Evolutionary conservation across 495 filamentous ascomycete genomes (phyloP).

Genomic region (Talaromyces proteolyticus): DNA sequence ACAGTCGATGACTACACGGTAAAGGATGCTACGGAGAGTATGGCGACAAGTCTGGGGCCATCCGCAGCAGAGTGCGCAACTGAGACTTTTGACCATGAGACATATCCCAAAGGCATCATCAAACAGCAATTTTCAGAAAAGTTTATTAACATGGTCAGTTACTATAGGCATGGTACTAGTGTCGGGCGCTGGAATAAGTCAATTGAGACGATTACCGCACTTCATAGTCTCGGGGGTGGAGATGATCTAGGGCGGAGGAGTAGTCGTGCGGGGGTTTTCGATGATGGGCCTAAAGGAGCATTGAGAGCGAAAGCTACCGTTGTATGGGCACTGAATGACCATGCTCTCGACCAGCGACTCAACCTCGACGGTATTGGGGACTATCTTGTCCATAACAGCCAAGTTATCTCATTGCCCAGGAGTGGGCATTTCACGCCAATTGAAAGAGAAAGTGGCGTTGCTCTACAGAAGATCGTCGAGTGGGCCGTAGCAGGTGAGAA

Average conservation of each 20-base stretch:
- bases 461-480: slow-evolving; percentile 24
- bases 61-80: slow-evolving; percentile 26
- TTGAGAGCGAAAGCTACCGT: slow-evolving; percentile 44
- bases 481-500: slow-evolving; percentile 33
- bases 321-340: slow-evolving; percentile 46
- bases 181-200: slow-evolving; percentile 39
- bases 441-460: slow-evolving; percentile 30
- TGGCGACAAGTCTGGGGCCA: slow-evolving; percentile 38
- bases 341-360: slow-evolving; percentile 28
- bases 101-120: slow-evolving; percentile 23
- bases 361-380: slow-evolving; percentile 38
- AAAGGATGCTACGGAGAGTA: slow-evolving; percentile 29
- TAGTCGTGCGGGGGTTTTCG: slow-evolving; percentile 37
- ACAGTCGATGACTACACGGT: slow-evolving; percentile 14
- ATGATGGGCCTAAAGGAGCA: slow-evolving; percentile 34
- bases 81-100: slow-evolving; percentile 22
- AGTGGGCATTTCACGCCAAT: slow-evolving; percentile 39
- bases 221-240: slow-evolving; percentile 32
- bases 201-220: slow-evolving; percentile 34
- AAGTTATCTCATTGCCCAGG: slow-evolving; percentile 31
- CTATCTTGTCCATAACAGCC: slow-evolving; percentile 30
- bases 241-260: slow-evolving; percentile 18
- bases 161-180: slow-evolving; percentile 42
- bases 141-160: slow-evolving; percentile 36
- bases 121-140: slow-evolving; percentile 22